Conservation (phyloP, 2,329 filamentous ascomycete species). For the Clarireedia paspali region DNA sequence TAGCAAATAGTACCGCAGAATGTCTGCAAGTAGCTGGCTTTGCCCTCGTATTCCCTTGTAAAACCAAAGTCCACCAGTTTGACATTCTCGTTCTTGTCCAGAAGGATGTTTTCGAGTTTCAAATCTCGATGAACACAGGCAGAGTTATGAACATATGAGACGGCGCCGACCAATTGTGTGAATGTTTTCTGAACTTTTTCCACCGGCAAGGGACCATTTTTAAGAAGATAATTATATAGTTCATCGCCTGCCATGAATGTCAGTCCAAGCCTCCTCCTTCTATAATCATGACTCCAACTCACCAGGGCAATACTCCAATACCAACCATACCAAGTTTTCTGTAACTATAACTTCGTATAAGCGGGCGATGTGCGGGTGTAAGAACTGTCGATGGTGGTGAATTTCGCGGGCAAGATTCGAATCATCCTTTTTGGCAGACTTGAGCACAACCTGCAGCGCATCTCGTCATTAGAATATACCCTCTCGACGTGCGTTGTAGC, state of each 20-base stretch:
- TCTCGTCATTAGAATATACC: slow-evolving; percentile 1
- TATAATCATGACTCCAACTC: slow-evolving; percentile 25
- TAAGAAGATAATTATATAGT: slow-evolving; percentile 89
- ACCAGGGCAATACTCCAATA: slow-evolving; percentile 93
- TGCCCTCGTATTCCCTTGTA: slow-evolving; percentile 93
- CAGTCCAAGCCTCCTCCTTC: slow-evolving; percentile 17
- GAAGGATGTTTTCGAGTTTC: slow-evolving; percentile 91
- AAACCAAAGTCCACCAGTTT: slow-evolving; percentile 98
- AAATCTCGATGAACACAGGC: slow-evolving; percentile 94
- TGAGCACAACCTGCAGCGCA: slow-evolving; percentile 75
- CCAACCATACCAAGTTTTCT: slow-evolving; percentile 89
- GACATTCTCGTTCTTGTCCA: slow-evolving; percentile 95
- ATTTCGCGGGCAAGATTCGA: slow-evolving; percentile 95
- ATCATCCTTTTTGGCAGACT: slow-evolving; percentile 94
- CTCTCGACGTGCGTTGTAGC: slow-evolving; percentile 9
- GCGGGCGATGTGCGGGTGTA: slow-evolving; percentile 93
- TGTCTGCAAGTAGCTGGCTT: slow-evolving; percentile 88
- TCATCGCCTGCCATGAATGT: slow-evolving; percentile 64
- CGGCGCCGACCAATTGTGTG: slow-evolving; percentile 88
- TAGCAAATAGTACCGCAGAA: slow-evolving; percentile 98
- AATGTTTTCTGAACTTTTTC: slow-evolving; percentile 93
- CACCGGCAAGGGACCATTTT: slow-evolving; percentile 74
- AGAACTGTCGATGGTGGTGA: slow-evolving; percentile 95
- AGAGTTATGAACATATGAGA: slow-evolving; percentile 89
- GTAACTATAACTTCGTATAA: slow-evolving; percentile 98